Percentiles rank a stretch among this genome's conserved stretches.
phyloP scores from a whole-genome alignment of 306 rosid genomes.

The Coriaria nepalensis region DNA sequence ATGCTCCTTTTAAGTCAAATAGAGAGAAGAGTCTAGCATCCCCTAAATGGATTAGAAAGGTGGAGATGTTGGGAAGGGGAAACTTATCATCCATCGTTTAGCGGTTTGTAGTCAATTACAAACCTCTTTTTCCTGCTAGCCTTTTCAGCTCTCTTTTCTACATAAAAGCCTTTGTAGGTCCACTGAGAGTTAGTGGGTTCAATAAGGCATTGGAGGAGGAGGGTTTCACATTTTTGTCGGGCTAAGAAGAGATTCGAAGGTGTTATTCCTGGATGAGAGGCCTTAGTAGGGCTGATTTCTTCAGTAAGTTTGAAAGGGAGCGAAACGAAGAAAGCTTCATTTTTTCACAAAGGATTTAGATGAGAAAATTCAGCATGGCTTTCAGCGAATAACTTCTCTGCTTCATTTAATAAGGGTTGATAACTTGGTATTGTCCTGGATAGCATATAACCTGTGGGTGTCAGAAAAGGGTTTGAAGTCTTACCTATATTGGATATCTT shows the following conservation, averaged over 20 bases:
- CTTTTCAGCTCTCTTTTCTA: not conserved
- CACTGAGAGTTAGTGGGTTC: not conserved
- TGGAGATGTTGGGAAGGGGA: not conserved
- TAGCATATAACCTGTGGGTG: no score
- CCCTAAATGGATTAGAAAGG: not conserved
- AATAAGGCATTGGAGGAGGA: not conserved
- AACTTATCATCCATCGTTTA: not conserved
- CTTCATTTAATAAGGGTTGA: no score
- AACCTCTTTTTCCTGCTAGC: not conserved
- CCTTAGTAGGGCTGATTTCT: not conserved
- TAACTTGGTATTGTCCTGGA: no score
- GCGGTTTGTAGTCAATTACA: not conserved
- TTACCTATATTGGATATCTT: no score
- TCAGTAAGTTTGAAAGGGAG: not conserved
- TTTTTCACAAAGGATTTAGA: no score
- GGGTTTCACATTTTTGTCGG: not conserved
- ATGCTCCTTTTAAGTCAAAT: not conserved
- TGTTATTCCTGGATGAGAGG: not conserved
- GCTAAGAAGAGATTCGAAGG: not conserved
- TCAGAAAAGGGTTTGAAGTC: no score
- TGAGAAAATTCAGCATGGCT: no score
- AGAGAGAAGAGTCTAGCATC: not conserved
- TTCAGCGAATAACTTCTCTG: no score
- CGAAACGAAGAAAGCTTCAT: no score
- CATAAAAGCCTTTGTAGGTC: not conserved